A percentile compares a stretch with the other conserved stretches of the same genome.
Conservation (phyloP, 805 yeast species). For the Candida loeiensis region DNA sequence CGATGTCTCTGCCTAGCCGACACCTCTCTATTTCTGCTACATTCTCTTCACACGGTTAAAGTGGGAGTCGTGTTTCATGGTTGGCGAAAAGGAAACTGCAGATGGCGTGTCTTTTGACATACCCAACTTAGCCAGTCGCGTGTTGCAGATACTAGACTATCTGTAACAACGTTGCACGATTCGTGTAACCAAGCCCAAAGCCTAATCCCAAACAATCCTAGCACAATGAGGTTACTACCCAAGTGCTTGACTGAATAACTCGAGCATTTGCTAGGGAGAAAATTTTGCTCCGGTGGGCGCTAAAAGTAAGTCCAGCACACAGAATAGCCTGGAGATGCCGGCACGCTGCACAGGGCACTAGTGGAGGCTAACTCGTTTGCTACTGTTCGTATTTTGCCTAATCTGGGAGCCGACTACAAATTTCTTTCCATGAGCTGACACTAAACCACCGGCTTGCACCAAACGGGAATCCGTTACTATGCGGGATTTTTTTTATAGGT, state of each 20-base stretch:
- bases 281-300: not conserved
- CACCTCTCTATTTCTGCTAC: too few relatives aligned
- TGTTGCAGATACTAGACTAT: too few relatives aligned
- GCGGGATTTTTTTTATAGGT: conserved; percentile 11
- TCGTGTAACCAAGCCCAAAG: not conserved
- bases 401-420: conserved; percentile 7
- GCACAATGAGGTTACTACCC: too few relatives aligned
- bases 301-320: not conserved
- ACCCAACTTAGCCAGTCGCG: too few relatives aligned
- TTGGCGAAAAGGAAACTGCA: too few relatives aligned
- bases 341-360: too few relatives aligned
- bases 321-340: not conserved
- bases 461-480: conserved; percentile 3
- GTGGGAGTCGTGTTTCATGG: too few relatives aligned
- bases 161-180: not conserved
- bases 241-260: not conserved
- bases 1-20: too few relatives aligned
- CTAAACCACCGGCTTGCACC: conserved; percentile 1
- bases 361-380: not conserved
- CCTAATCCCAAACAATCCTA: not conserved
- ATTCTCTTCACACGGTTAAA: too few relatives aligned
- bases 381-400: conserved; percentile 4
- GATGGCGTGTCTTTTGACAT: too few relatives aligned
- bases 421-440: conserved; percentile 5
- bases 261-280: not conserved